Evolutionary conservation across 768 basidiomycete genomes (phyloP), one percentile per base, ranked within the genome.

Genomic region (Suillus tomentosus): DNA sequence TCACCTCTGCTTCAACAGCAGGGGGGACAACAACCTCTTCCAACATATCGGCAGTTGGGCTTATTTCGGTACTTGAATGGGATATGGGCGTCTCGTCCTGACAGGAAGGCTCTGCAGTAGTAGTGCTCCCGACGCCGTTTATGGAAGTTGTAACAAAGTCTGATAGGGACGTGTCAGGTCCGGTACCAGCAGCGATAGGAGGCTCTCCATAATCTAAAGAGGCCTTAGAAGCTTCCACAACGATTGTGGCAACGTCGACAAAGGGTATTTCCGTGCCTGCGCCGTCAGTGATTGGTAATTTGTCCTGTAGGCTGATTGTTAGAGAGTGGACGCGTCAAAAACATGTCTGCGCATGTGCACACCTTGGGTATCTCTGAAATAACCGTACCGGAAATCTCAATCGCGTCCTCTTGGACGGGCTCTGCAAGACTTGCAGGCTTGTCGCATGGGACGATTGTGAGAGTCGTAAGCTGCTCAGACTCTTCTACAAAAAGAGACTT

Each of bases 81-180:
- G 45, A 39, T 34, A 31, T 61, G 60, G 42, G 45, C 59, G 60
- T 31, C 45, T 61, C 62, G 3, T 60, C 31, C 7, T 43, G 42
- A 64, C 48, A 39, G 22, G 36, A 39, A 45, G 39, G 48, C 63
- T 45, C 48, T 61, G 62, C 5, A 17, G 3, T 31, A 61, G 53
- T 59, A 61, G 60, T 61, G 54, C 60, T 57, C 31, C 48, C 60
- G 36, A 53, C 37, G 19, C 63, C 61, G 19, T 61, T 62, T 64
- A 48, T 31, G 63, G 63, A 34, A 64, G 34, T 22, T 43, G 34
- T 36, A 27, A 62, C 22, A 50, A 39, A 4, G 48, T 53, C 60
- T 50, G 63, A 40, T 47, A 50, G 22, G 39, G 47, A 37, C 13
- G 6, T 55, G 39, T 62, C 45, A 63, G 45, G 37, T 14, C 31